phyloP scores from a whole-genome alignment of 371 early-diverging fungal genomes.

The Rhizopus delemar region DNA sequence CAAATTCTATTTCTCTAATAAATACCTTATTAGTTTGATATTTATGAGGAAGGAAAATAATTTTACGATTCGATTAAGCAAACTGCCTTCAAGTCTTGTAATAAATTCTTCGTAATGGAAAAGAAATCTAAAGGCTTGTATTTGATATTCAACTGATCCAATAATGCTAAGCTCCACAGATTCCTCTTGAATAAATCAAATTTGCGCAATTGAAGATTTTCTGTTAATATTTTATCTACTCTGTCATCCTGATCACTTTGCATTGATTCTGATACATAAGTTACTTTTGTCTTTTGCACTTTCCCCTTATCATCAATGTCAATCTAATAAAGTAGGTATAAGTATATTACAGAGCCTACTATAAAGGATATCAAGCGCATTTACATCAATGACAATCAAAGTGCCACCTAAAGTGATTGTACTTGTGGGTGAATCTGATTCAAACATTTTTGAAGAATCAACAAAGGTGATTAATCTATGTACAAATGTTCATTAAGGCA shows the following conservation, averaged over 20 bases:
- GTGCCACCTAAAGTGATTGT: slow-evolving; percentile 61
- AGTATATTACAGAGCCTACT: not conserved
- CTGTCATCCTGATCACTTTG: slow-evolving; percentile 56
- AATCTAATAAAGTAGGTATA: slow-evolving; percentile 36
- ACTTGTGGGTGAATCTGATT: slow-evolving; percentile 43
- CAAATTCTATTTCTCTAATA: slow-evolving; percentile 8
- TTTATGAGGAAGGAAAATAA: slow-evolving; percentile 5
- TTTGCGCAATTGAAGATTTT: slow-evolving; percentile 48
- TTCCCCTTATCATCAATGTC: slow-evolving; percentile 57
- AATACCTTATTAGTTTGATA: not conserved
- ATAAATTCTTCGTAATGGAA: slow-evolving; percentile 45
- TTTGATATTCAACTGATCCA: slow-evolving; percentile 56
- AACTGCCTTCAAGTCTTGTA: slow-evolving; percentile 39
- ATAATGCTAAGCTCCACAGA: slow-evolving; percentile 50
- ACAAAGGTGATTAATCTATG: slow-evolving; percentile 54
- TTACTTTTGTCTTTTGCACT: slow-evolving; percentile 52
- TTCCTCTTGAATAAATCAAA: slow-evolving; percentile 52
- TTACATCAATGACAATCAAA: slow-evolving; percentile 63
- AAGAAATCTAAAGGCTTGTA: slow-evolving; percentile 57
- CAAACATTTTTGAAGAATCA: slow-evolving; percentile 48
- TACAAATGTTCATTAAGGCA: no score
- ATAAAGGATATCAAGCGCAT: slow-evolving; percentile 1
- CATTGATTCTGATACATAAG: slow-evolving; percentile 55
- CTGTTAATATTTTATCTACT: slow-evolving; percentile 54
- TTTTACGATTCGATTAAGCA: slow-evolving; percentile 48